Evolutionary conservation across 495 filamentous ascomycete species (phyloP).

Genomic region (Rostrohypoxylon terebratum): DNA sequence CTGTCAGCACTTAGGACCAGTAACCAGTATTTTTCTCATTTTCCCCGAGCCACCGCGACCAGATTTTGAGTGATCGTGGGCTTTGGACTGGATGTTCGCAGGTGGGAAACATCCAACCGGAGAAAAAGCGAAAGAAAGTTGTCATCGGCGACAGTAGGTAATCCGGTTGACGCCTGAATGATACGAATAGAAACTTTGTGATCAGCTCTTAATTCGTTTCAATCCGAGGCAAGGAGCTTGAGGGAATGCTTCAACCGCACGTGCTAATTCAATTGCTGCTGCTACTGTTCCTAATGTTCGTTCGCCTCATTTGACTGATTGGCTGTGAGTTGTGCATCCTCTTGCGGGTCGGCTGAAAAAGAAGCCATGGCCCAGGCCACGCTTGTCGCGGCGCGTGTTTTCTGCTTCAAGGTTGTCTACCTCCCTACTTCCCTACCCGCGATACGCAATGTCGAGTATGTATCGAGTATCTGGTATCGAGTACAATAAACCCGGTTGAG

Average conservation of each 20-base stretch:
- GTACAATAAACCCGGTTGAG: conserved; percentile 22
- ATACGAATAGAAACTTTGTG: conserved; percentile 38
- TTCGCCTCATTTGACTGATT: conserved; percentile 45
- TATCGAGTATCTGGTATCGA: conserved; percentile 4
- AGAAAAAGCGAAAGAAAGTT: conserved; percentile 30
- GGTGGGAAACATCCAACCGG: conserved; percentile 38
- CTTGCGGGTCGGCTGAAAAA: conserved; percentile 43
- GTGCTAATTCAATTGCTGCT: conserved; percentile 36
- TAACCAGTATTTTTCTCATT: conserved; percentile 18
- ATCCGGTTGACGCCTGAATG: conserved; percentile 43
- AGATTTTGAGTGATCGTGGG: conserved; percentile 33
- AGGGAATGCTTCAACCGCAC: conserved; percentile 40
- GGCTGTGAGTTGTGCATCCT: conserved; percentile 38
- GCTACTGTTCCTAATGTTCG: conserved; percentile 31
- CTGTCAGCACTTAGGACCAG: conserved; percentile 26
- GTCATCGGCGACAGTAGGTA: conserved; percentile 33
- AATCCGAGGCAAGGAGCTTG: conserved; percentile 33
- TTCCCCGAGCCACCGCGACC: conserved; percentile 34
- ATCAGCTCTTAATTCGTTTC: conserved; percentile 43
- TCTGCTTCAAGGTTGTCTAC: neutral
- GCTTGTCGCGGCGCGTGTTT: conserved; percentile 46
- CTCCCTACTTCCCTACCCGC: conserved; percentile 30
- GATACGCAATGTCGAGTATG: conserved; percentile 37
- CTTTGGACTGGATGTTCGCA: conserved; percentile 33
- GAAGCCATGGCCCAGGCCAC: conserved; percentile 30